Evolutionary conservation across 2,329 filamentous ascomycete genomes (phyloP).

Genomic region (Aureobasidium sp.): DNA sequence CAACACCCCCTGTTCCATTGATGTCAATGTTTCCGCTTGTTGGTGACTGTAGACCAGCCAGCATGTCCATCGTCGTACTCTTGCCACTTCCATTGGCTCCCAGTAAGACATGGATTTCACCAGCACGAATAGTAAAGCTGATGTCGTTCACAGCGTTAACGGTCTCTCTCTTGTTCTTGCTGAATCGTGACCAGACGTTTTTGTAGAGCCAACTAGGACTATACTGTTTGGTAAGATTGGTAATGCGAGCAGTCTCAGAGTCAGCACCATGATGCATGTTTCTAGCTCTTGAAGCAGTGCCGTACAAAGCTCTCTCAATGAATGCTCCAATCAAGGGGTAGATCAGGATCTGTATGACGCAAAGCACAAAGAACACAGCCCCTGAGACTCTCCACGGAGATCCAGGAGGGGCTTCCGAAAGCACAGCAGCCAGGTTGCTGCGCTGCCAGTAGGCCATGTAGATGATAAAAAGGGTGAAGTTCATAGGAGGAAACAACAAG

Average conservation of each 20-base stretch:
- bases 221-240: constrained; percentile 71
- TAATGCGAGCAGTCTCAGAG: constrained; percentile 57
- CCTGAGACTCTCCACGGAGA: constrained; percentile 56
- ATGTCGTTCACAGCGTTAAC: constrained; percentile 74
- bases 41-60: constrained; percentile 71
- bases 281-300: constrained; percentile 53
- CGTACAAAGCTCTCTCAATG: constrained; percentile 66
- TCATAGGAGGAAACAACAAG: constrained; percentile 76
- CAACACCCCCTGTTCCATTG: constrained; percentile 68
- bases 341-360: constrained; percentile 65
- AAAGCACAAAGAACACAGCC: constrained; percentile 68
- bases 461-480: constrained; percentile 78
- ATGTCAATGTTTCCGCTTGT: constrained; percentile 70
- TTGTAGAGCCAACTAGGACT: constrained; percentile 51
- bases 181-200: constrained; percentile 37
- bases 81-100: constrained; percentile 78
- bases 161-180: constrained; percentile 46
- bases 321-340: constrained; percentile 69
- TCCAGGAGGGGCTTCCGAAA: constrained; percentile 52
- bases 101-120: constrained; percentile 77
- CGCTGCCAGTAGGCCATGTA: constrained; percentile 69
- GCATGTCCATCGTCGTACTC: constrained; percentile 78
- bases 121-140: constrained; percentile 60
- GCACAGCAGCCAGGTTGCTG: constrained; percentile 48
- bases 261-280: constrained; percentile 30